Conservation (phyloP, 2,329 filamentous ascomycete species). For the Sphaerostilbella broomeana region DNA sequence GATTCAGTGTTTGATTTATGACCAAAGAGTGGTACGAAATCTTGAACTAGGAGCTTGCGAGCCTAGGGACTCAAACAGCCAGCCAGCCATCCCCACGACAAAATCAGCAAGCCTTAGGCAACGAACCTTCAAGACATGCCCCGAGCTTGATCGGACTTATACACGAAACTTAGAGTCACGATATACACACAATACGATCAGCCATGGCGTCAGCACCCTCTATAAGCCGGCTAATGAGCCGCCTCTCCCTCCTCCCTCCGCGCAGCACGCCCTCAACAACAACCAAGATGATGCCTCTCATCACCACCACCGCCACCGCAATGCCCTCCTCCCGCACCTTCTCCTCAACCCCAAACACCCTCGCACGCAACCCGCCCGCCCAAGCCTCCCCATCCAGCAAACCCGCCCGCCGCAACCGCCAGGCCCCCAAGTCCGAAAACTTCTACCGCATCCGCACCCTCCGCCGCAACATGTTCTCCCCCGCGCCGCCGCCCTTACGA, state of each 20-base stretch:
- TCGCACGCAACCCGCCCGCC: constrained; percentile 26
- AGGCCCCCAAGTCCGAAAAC: constrained; percentile 29
- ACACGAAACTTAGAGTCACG: too few relatives aligned
- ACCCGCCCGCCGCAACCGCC: constrained; percentile 22
- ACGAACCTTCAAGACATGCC: too few relatives aligned
- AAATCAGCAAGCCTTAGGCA: too few relatives aligned
- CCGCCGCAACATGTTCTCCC: constrained; percentile 42
- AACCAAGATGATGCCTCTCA: too few relatives aligned
- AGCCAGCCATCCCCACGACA: too few relatives aligned
- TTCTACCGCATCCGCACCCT: constrained; percentile 39
- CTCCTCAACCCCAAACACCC: constrained; percentile 26
- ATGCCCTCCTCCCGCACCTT: constrained; percentile 20
- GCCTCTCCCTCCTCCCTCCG: constrained; percentile 15
- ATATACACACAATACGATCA: too few relatives aligned
- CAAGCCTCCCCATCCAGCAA: constrained; percentile 20
- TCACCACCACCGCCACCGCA: constrained; percentile 12
- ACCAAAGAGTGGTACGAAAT: too few relatives aligned
- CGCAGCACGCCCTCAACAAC: constrained; percentile 9
- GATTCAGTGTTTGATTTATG: too few relatives aligned
- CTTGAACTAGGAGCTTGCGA: too few relatives aligned
- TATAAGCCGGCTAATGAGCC: constrained; percentile 26
- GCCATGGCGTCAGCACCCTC: constrained; percentile 25
- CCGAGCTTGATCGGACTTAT: background rate
- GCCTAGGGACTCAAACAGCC: too few relatives aligned
- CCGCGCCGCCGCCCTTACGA: constrained; percentile 63